A percentile compares a stretch with the other conserved stretches of the same genome.
Evolutionary conservation across 2,329 filamentous ascomycete species (phyloP).

Genomic region (Aspergillus candidus): DNA sequence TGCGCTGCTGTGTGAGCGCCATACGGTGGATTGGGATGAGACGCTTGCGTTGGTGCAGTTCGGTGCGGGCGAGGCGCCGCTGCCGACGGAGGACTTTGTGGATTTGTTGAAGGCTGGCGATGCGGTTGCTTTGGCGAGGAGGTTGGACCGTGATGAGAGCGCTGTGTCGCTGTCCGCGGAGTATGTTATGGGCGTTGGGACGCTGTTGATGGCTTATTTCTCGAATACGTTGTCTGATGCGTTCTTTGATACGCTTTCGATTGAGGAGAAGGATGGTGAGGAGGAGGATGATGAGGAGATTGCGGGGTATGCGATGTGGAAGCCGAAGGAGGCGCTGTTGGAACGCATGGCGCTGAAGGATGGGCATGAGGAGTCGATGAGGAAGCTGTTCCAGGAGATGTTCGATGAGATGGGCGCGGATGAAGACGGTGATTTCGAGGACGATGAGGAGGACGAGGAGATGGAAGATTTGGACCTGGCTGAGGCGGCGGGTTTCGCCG

Average conservation of each 20-base stretch:
- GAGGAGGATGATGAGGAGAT: constrained; percentile 1
- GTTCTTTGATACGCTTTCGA: constrained; percentile 4
- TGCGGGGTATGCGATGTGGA: constrained; percentile 3
- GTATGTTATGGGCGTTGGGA: constrained; percentile 10
- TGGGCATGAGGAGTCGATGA: constrained; percentile 8
- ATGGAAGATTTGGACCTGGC: constrained; percentile 3
- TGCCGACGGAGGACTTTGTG: constrained; percentile 6
- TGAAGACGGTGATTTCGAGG: constrained; percentile 3
- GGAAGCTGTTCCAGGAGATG: constrained; percentile 7
- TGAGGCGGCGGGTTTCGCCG: neutral
- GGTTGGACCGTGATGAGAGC: constrained; percentile 8
- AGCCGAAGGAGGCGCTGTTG: constrained; percentile 5
- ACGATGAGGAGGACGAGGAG: constrained; percentile 1
- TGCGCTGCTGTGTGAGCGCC: constrained; percentile 9
- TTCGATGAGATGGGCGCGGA: constrained; percentile 8
- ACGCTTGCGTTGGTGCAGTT: constrained; percentile 6
- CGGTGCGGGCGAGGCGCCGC: neutral
- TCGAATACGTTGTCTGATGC: constrained; percentile 4
- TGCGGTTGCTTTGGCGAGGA: constrained; percentile 1
- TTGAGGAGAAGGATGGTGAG: too few relatives aligned
- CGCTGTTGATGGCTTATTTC: constrained; percentile 8
- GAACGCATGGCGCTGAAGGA: constrained; percentile 3
- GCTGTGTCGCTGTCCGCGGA: constrained; percentile 8
- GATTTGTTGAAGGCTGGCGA: constrained; percentile 6
- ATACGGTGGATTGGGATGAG: constrained; percentile 12